A percentile compares a stretch with the other conserved stretches of the same genome.
Conservation (phyloP, 805 yeast genomes). For the Schwanniomyces sp. region DNA sequence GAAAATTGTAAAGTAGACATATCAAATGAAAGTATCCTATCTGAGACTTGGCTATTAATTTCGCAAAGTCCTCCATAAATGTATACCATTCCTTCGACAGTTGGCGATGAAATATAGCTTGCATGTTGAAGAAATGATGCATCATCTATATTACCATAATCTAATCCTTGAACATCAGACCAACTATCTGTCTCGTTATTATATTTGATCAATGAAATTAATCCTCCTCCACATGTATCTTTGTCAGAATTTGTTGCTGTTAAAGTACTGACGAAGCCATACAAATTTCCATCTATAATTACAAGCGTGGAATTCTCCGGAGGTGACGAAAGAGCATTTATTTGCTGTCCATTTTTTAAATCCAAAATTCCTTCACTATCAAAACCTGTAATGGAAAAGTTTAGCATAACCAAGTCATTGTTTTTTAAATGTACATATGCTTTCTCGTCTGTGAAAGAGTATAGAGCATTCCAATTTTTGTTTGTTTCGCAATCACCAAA, state of each 20-base stretch:
- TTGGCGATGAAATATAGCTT: slow-evolving; percentile 42
- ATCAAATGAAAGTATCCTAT: slow-evolving; percentile 47
- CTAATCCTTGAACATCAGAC: slow-evolving; percentile 14
- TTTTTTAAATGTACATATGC: slow-evolving; percentile 35
- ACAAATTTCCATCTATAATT: slow-evolving; percentile 24
- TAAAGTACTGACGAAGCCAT: slow-evolving; percentile 20
- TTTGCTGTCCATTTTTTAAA: slow-evolving; percentile 18
- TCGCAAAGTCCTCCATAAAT: slow-evolving; percentile 54
- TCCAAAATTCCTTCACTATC: slow-evolving; percentile 9
- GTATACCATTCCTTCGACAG: slow-evolving; percentile 39
- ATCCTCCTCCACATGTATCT: slow-evolving; percentile 26
- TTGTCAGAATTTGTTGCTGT: not conserved
- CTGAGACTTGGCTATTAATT: slow-evolving; percentile 25
- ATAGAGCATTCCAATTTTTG: slow-evolving; percentile 31
- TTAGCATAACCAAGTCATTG: slow-evolving; percentile 34
- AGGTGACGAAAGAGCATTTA: slow-evolving; percentile 25
- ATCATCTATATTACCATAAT: slow-evolving; percentile 24
- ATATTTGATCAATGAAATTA: slow-evolving; percentile 21
- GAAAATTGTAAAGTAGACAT: slow-evolving; percentile 29
- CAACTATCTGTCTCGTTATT: slow-evolving; percentile 16
- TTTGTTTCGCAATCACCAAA: not conserved
- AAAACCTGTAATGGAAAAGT: slow-evolving; percentile 35
- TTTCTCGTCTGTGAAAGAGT: slow-evolving; percentile 31
- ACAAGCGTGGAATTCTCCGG: slow-evolving; percentile 34
- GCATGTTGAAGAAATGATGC: slow-evolving; percentile 33